These are phyloP conservation scores for Yamadazyma dushanensis DNA, from an alignment of 1,139 yeast genomes.

Conservation along the genomic window DNA sequence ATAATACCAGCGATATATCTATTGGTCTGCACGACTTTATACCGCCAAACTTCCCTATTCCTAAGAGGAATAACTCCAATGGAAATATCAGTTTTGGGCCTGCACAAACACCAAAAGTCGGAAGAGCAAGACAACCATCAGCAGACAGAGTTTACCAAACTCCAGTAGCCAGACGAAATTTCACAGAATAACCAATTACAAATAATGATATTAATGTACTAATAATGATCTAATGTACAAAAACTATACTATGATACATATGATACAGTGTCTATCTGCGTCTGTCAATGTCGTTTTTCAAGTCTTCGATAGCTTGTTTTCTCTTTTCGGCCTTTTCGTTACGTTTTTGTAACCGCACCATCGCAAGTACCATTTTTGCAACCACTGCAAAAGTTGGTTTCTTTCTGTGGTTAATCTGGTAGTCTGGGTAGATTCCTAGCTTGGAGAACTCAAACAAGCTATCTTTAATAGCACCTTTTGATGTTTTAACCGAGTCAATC, in stretches of 20 bases:
- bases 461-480: constrained; percentile 37
- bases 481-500: constrained; percentile 44
- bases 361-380: constrained; percentile 58
- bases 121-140: constrained; percentile 38
- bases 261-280: background rate
- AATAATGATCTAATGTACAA: background rate
- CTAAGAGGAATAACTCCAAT: constrained; percentile 13
- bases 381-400: constrained; percentile 33
- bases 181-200: constrained; percentile 12
- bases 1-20: constrained; percentile 28
- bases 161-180: constrained; percentile 33
- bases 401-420: constrained; percentile 6
- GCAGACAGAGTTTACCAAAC: constrained; percentile 45
- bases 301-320: constrained; percentile 23
- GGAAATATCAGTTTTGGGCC: constrained; percentile 7
- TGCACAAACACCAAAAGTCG: constrained; percentile 38
- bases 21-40: constrained; percentile 30
- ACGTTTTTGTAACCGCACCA: constrained; percentile 50
- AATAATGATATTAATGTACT: constrained; percentile 1
- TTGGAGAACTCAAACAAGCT: constrained; percentile 46
- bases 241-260: background rate
- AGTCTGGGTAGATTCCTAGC: constrained; percentile 54
- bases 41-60: constrained; percentile 24
- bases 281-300: constrained; percentile 17
- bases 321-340: constrained; percentile 28